Percentiles rank a stretch among this genome's conserved stretches.
Conservation (phyloP, 2,329 filamentous ascomycete genomes). For the Alternaria sp. region DNA sequence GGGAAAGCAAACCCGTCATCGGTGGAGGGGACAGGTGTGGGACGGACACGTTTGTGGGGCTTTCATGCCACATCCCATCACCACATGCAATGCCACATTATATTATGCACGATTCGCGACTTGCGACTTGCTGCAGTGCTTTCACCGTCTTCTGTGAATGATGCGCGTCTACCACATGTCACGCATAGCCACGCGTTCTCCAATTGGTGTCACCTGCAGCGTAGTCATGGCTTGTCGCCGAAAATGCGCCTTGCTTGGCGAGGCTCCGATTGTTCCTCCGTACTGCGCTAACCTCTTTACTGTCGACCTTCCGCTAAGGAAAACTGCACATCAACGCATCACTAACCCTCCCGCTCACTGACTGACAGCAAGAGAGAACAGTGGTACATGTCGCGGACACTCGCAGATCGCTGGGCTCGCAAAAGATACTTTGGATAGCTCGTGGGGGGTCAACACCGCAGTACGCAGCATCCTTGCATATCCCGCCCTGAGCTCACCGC, state of each 20-base stretch:
- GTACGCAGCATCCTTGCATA: constrained; percentile 37
- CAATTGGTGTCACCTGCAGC: constrained; percentile 11
- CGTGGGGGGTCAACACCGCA: constrained; percentile 17
- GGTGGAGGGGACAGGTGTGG: constrained; percentile 9
- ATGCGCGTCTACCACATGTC: constrained; percentile 1
- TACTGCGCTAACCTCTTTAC: constrained; percentile 30
- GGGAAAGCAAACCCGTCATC: not conserved
- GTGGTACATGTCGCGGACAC: constrained; percentile 63
- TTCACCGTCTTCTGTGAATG: not conserved
- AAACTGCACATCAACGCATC: constrained; percentile 29
- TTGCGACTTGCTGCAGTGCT: not conserved
- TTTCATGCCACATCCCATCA: constrained; percentile 4
- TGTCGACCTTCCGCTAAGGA: constrained; percentile 25
- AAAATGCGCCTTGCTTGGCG: constrained; percentile 26
- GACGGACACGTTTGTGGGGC: constrained; percentile 13
- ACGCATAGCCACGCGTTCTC: not conserved
- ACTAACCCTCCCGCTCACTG: constrained; percentile 11
- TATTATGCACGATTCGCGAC: constrained; percentile 5
- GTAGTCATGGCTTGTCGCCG: constrained; percentile 9
- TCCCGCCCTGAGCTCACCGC: constrained; percentile 22
- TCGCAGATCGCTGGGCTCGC: constrained; percentile 61
- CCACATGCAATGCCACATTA: constrained; percentile 12
- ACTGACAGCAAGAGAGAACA: constrained; percentile 6
- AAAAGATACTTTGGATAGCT: constrained; percentile 57
- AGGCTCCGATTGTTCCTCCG: constrained; percentile 27